A percentile compares a stretch with the other conserved stretches of the same genome.
These are phyloP conservation scores for Pulchroboletus neoregius DNA, from an alignment of 1,284 basidiomycete species.

Conservation along the genomic window DNA sequence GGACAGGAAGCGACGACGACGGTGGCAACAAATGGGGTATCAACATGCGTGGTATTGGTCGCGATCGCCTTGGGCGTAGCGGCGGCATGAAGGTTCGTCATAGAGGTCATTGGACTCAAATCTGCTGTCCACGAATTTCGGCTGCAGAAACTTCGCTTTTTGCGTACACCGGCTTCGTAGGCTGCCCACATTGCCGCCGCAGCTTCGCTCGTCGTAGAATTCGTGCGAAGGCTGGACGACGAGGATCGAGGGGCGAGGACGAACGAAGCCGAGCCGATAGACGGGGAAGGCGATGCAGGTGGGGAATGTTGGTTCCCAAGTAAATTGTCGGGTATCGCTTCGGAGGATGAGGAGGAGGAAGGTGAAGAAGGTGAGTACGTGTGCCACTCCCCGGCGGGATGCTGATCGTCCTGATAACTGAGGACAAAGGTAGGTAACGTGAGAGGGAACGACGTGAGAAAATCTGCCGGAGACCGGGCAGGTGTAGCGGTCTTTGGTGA, in stretches of 20 bases:
- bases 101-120: slow-evolving; percentile 24
- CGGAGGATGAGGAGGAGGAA: slow-evolving; percentile 33
- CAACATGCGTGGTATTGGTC: slow-evolving; percentile 6
- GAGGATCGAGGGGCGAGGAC: slow-evolving; percentile 30
- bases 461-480: slow-evolving; percentile 47
- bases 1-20: slow-evolving; percentile 11
- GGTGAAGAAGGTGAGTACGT: slow-evolving; percentile 29
- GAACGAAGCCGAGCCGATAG: slow-evolving; percentile 28
- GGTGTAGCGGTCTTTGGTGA: slow-evolving; percentile 18
- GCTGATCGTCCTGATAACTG: slow-evolving; percentile 27
- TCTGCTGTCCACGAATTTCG: slow-evolving; percentile 51
- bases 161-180: slow-evolving; percentile 51
- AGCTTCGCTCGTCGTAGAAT: slow-evolving; percentile 30
- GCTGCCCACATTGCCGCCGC: slow-evolving; percentile 53
- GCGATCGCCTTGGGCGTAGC: slow-evolving; percentile 19
- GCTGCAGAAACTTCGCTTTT: slow-evolving; percentile 52
- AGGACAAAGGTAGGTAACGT: slow-evolving; percentile 45
- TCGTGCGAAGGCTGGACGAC: slow-evolving; percentile 30
- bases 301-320: slow-evolving; percentile 29
- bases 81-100: slow-evolving; percentile 15
- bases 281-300: slow-evolving; percentile 31
- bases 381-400: slow-evolving; percentile 28
- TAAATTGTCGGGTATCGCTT: slow-evolving; percentile 22
- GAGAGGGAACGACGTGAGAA: slow-evolving; percentile 57
- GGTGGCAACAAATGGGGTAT: slow-evolving; percentile 2